These are phyloP conservation scores for Eutypella sp. DNA, from an alignment of 2,329 filamentous ascomycete genomes.

Conservation along the genomic window DNA sequence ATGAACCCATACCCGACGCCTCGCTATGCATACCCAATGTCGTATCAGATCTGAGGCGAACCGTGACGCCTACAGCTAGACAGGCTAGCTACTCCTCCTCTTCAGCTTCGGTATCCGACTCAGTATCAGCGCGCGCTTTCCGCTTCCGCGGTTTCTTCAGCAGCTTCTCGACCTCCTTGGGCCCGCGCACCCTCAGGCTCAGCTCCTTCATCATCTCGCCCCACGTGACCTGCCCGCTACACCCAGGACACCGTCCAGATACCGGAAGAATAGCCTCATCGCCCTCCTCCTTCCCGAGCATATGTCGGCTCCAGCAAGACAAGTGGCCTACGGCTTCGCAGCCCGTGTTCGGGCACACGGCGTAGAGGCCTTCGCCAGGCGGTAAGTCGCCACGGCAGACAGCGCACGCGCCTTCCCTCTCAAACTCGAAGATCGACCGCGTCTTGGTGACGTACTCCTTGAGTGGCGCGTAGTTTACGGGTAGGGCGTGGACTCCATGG, in stretches of 20 bases:
- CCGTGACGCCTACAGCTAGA: too few relatives aligned
- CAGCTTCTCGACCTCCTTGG: conserved; percentile 64
- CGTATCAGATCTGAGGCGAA: too few relatives aligned
- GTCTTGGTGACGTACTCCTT: conserved; percentile 52
- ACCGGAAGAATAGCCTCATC: conserved; percentile 56
- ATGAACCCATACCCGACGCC: conserved; percentile 1
- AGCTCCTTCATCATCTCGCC: conserved; percentile 76
- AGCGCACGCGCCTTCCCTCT: conserved; percentile 50
- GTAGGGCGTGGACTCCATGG: conserved; percentile 49
- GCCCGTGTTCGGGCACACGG: conserved; percentile 47
- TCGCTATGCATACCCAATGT: conserved; percentile 11
- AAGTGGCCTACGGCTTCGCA: conserved; percentile 57
- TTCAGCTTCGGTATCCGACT: conserved; percentile 12
- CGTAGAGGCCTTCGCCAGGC: conserved; percentile 47
- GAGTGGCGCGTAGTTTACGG: conserved; percentile 50
- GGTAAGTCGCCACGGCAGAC: conserved; percentile 44
- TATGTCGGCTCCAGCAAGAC: conserved; percentile 52
- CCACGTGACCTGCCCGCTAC: conserved; percentile 62
- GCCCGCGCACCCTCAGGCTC: conserved; percentile 65
- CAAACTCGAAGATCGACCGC: conserved; percentile 48
- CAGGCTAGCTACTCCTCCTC: conserved; percentile 4
- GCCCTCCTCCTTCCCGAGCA: conserved; percentile 35
- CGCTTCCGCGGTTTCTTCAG: conserved; percentile 47
- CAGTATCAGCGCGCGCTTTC: too few relatives aligned
- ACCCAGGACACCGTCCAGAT: conserved; percentile 66